Evolutionary conservation across 192 early-diverging fungal species (phyloP).

Genomic region (Phycomyces nitens): DNA sequence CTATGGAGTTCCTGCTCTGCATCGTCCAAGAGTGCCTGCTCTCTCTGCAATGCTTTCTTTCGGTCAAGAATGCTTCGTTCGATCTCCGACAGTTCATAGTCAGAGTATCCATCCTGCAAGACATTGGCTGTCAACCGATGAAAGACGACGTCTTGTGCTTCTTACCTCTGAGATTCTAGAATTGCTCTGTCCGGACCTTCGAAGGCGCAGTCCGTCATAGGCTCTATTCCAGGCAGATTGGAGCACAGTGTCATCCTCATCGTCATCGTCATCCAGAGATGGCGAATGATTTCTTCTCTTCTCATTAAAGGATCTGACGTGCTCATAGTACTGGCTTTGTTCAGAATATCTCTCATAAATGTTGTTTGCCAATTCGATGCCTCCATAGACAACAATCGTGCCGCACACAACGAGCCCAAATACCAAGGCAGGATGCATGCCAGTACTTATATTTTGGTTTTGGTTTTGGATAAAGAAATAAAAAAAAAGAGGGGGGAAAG

Average conservation of each 20-base stretch:
- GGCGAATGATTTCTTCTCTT: not conserved
- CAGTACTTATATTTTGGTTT: not conserved
- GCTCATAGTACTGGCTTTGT: not conserved
- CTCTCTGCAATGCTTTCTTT: not conserved
- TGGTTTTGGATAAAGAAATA: too few relatives aligned
- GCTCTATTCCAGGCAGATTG: not conserved
- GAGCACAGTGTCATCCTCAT: not conserved
- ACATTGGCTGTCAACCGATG: not conserved
- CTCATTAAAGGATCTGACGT: not conserved
- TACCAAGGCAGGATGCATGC: not conserved
- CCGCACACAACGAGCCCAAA: not conserved
- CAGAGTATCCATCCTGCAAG: not conserved
- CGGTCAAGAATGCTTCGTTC: constrained; percentile 5
- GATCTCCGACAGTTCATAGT: constrained; percentile 12
- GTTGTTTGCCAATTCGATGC: not conserved
- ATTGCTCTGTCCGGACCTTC: not conserved
- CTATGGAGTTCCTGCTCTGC: not conserved
- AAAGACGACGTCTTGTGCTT: not conserved
- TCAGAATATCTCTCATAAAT: not conserved
- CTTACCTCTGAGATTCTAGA: constrained; percentile 6
- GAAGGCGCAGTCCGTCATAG: not conserved
- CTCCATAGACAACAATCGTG: not conserved
- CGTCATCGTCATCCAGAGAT: not conserved
- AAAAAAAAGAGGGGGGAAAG: too few relatives aligned
- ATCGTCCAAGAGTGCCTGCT: constrained; percentile 5